Conservation (phyloP, 1,139 yeast species). For the Maudiozyma humilis region DNA sequence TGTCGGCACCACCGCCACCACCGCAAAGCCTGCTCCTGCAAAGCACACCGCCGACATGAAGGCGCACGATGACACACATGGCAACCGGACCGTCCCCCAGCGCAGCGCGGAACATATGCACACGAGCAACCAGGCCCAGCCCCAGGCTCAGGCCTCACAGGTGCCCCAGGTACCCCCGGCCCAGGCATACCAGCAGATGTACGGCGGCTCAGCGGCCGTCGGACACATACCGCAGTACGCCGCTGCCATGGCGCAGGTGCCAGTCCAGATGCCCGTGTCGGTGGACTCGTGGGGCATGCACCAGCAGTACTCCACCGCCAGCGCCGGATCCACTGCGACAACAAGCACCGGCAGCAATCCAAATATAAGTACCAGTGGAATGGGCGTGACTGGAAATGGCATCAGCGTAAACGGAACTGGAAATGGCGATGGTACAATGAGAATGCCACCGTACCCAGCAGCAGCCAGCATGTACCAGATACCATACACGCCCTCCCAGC, state of each 20-base stretch:
- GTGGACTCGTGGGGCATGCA: neutral
- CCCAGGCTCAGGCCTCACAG: neutral
- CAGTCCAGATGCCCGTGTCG: neutral
- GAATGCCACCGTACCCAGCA: neutral
- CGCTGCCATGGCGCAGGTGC: too few relatives aligned
- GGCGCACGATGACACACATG: neutral
- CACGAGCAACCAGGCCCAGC: too few relatives aligned
- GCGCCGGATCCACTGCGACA: neutral
- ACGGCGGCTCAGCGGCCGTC: too few relatives aligned
- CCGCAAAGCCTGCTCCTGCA: neutral
- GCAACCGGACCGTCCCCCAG: neutral
- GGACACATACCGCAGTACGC: too few relatives aligned
- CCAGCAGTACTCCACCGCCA: neutral
- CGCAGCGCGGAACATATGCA: too few relatives aligned
- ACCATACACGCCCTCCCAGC: constrained; percentile 1
- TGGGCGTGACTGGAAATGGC: too few relatives aligned
- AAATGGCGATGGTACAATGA: too few relatives aligned
- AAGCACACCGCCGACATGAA: neutral
- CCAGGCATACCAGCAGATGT: too few relatives aligned
- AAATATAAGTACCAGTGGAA: neutral
- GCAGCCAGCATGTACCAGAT: neutral
- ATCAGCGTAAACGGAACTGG: too few relatives aligned
- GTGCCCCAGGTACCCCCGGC: too few relatives aligned
- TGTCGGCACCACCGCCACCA: neutral
- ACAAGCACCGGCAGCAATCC: neutral